These are phyloP conservation scores for Penicillium sp. DNA, from an alignment of 2,329 filamentous ascomycete species.

Conservation along the genomic window DNA sequence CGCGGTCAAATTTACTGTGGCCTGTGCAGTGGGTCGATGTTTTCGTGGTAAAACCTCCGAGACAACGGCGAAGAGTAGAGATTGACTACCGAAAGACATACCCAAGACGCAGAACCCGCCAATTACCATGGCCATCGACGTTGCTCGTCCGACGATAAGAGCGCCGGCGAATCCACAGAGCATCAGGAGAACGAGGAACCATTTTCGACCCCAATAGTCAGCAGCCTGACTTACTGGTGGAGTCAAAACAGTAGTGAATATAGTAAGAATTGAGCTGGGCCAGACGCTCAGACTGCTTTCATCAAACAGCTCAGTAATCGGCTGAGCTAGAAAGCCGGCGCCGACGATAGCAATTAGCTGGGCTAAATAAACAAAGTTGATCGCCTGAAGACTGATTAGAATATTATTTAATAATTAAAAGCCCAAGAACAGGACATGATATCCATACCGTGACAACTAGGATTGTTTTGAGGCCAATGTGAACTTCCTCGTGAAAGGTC, in stretches of 20 bases:
- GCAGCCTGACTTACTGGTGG: not conserved
- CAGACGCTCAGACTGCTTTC: not conserved
- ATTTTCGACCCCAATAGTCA: not conserved
- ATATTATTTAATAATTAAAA: not conserved
- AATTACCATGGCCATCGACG: not conserved
- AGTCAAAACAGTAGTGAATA: not conserved
- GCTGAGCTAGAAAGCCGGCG: not conserved
- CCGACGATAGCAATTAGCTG: not conserved
- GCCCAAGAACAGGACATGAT: not conserved
- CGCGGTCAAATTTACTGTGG: not conserved
- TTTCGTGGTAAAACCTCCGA: not conserved
- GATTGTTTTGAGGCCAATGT: not conserved
- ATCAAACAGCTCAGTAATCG: not conserved
- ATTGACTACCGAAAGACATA: not conserved
- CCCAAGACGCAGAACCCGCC: not conserved
- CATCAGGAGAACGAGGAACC: not conserved
- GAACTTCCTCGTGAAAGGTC: not conserved
- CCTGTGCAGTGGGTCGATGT: not conserved
- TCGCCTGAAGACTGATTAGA: not conserved
- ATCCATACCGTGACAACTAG: not conserved
- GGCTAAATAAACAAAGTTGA: not conserved
- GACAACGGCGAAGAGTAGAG: not conserved
- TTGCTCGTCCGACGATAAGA: not conserved
- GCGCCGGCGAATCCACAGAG: not conserved
- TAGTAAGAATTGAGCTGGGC: not conserved